Percentiles rank a stretch among this genome's conserved stretches.
Conservation (phyloP, 805 yeast species). For the Yarrowia sp. region DNA sequence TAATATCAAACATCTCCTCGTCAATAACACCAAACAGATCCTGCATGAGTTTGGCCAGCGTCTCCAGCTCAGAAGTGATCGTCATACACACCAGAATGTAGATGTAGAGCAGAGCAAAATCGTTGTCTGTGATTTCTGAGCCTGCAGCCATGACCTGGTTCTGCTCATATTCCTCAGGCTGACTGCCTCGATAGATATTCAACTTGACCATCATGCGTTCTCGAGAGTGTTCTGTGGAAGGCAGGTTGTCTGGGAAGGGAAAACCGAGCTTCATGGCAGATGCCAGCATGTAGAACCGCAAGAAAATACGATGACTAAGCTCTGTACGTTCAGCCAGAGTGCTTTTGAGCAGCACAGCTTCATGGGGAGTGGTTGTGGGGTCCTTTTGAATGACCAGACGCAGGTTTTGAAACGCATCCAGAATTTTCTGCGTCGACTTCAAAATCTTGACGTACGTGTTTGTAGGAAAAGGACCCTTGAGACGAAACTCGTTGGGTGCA, state of each 20-base stretch:
- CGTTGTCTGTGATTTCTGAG: constrained; percentile 50
- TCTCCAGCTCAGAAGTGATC: constrained; percentile 61
- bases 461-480: constrained; percentile 69
- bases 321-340: constrained; percentile 56
- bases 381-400: constrained; percentile 65
- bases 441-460: constrained; percentile 51
- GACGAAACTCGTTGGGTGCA: constrained; percentile 70
- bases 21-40: constrained; percentile 63
- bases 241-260: constrained; percentile 74
- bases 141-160: neutral
- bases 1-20: constrained; percentile 54
- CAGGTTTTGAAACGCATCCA: constrained; percentile 74
- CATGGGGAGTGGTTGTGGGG: constrained; percentile 50
- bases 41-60: constrained; percentile 52
- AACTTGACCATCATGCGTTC: constrained; percentile 65
- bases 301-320: constrained; percentile 65
- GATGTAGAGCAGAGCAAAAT: constrained; percentile 71
- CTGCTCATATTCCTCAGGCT: constrained; percentile 10
- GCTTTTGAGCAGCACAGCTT: constrained; percentile 52
- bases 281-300: constrained; percentile 61
- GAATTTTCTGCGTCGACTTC: constrained; percentile 55
- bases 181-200: constrained; percentile 48
- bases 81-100: constrained; percentile 69
- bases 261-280: constrained; percentile 71
- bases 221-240: constrained; percentile 70